Base-by-base conservation (phyloP, 2,329 filamentous ascomycete genomes). In the Aspergillus costaricaensis region DNA sequence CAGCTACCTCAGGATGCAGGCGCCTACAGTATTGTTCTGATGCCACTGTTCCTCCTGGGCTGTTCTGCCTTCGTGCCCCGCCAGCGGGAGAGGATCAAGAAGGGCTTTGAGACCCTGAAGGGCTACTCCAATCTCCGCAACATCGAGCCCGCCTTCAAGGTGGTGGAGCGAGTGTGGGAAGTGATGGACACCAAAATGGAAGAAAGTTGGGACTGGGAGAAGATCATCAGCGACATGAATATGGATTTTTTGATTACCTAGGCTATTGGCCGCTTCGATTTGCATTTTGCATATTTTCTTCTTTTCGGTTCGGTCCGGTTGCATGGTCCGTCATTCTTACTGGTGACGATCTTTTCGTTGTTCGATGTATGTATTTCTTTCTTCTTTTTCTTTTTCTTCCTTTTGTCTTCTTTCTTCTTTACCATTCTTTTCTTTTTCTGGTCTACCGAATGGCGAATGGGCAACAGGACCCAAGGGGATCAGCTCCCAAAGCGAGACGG, bases 181-280 rank as follows among this genome's bases (percentile, higher is more conserved):
- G 75, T 85, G 57, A 88, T 88, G 85, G 85, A 87, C 64, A 77
- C 74, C 17, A 79, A 79, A 1, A 82, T 82, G 54, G 79, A 81
- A 60, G 81, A 85, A 58, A 83, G 81, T 57, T 88, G 85, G 85
- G 85, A 88, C 70, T 88, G 85, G 85, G 85, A 88, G 72, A 82
- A 77, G 61, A 84, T 87, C 60, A 85, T 87, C 62, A 76, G 80
- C 51, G 78, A 80, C 53, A 83, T 85, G 75, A 81, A 83, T 19
- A 86, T 84, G 80, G 85, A 88, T 67, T 86, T 87, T 65, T 74
- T 88, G 65, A 82, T 86, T 62, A 86, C 85, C 63, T 87, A 72
- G 79, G 38, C 21, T 36, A 25, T 36, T 21, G 19, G 47, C 38
- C 32, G 21, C 43, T 56, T 58, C 27, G 10, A 36, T 36, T 38